Percentiles rank a stretch among this genome's conserved stretches.
Evolutionary conservation across 2,329 filamentous ascomycete species (phyloP).

Genomic region (Aspergillus awamori): DNA sequence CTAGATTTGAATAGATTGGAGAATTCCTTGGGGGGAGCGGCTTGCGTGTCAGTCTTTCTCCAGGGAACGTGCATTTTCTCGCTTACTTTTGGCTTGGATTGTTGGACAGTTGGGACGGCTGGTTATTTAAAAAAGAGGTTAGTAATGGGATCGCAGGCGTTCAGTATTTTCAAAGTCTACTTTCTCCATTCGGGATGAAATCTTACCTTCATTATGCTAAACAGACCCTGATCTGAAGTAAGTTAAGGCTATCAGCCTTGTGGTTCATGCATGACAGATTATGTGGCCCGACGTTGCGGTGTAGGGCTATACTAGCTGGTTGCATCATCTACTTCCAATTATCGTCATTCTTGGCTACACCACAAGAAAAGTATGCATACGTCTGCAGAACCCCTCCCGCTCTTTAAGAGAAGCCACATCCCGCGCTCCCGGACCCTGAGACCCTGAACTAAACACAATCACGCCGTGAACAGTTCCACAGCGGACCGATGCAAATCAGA

Average conservation of each 20-base stretch:
- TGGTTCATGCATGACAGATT: no score
- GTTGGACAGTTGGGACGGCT: no score
- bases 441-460: slow-evolving; percentile 4
- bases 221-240: not conserved
- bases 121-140: no score
- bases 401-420: not conserved
- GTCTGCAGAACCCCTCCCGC: not conserved
- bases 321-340: not conserved
- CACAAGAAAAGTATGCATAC: not conserved
- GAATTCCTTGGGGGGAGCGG: not conserved
- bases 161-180: no score
- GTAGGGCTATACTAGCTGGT: not conserved
- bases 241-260: not conserved
- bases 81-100: no score
- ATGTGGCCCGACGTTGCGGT: no score
- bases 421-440: slow-evolving; percentile 6
- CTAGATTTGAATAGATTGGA: not conserved
- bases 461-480: not conserved
- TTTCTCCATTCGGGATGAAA: no score
- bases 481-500: not conserved
- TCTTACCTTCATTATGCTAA: no score
- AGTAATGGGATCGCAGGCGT: no score
- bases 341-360: not conserved
- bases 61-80: not conserved
- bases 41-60: not conserved